phyloP scores from a whole-genome alignment of 176 grass and related monocot genomes.

The Oryza australiensis region DNA sequence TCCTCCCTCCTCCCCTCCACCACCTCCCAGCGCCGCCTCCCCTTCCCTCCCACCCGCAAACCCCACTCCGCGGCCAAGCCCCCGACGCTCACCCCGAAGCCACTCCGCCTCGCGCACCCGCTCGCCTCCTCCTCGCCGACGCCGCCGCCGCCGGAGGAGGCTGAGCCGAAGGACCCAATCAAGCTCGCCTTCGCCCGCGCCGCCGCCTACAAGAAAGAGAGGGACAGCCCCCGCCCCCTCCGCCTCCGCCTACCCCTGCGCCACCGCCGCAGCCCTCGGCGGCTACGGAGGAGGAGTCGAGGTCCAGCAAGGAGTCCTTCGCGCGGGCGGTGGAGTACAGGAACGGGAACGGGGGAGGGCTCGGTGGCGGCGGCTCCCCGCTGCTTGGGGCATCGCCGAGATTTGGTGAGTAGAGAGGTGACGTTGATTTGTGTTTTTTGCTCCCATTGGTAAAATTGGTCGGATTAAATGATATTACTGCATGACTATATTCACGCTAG shows the following conservation, averaged over 20 bases:
- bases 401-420: slow-evolving; percentile 39
- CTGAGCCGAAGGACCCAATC: slow-evolving; percentile 40
- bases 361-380: slow-evolving; percentile 21
- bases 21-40: slow-evolving; percentile 29
- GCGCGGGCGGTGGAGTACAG: slow-evolving; percentile 46
- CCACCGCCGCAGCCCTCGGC: neutral
- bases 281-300: neutral
- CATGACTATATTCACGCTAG: neutral
- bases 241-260: neutral
- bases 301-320: slow-evolving; percentile 35
- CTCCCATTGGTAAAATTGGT: neutral
- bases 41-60: slow-evolving; percentile 28
- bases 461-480: neutral
- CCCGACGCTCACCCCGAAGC: neutral
- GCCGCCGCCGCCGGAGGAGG: slow-evolving; percentile 33
- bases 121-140: slow-evolving; percentile 24
- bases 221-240: slow-evolving; percentile 22
- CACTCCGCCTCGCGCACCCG: neutral
- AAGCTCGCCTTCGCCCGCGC: slow-evolving; percentile 52
- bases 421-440: neutral
- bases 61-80: neutral
- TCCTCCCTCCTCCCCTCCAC: slow-evolving; percentile 40
- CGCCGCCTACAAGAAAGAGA: slow-evolving; percentile 50
- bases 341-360: slow-evolving; percentile 34
- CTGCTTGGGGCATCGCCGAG: slow-evolving; percentile 20